A percentile compares a stretch with the other conserved stretches of the same genome.
Evolutionary conservation across 345 rosid species (phyloP).

Genomic region (Camelina hispida): DNA sequence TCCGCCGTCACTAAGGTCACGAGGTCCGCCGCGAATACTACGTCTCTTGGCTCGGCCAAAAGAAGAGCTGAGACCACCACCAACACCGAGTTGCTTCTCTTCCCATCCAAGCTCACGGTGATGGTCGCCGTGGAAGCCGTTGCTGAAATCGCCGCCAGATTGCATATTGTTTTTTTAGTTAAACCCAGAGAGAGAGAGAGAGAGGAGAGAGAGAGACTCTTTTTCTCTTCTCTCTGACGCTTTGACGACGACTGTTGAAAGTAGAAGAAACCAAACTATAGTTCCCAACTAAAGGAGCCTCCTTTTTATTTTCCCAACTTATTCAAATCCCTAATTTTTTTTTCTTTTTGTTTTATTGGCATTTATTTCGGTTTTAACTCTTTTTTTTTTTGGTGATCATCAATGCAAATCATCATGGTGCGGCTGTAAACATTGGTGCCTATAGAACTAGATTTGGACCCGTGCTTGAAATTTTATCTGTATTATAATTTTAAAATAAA

Average conservation of each 20-base stretch:
- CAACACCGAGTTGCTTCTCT: constrained; percentile 33
- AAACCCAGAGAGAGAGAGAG: constrained; percentile 28
- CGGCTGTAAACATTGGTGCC: too few relatives aligned
- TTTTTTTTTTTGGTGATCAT: background rate
- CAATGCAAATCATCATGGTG: background rate
- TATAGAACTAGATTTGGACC: too few relatives aligned
- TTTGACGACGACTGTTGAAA: constrained; percentile 35
- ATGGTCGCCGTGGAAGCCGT: constrained; percentile 62
- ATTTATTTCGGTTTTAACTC: too few relatives aligned
- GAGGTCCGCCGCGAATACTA: constrained; percentile 40
- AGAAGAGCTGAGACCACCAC: constrained; percentile 20
- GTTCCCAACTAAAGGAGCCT: constrained; percentile 7
- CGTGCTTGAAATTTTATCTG: too few relatives aligned
- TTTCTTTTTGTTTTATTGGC: background rate
- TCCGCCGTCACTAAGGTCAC: constrained; percentile 34
- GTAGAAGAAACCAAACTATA: background rate
- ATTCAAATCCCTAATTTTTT: background rate
- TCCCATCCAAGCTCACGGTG: constrained; percentile 42
- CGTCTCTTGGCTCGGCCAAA: constrained; percentile 37
- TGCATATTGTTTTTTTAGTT: constrained; percentile 48
- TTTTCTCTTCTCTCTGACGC: constrained; percentile 29
- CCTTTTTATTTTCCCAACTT: background rate
- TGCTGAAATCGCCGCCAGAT: constrained; percentile 52
- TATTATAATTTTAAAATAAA: too few relatives aligned
- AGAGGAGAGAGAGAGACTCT: too few relatives aligned